Evolutionary conservation across 345 rosid species (phyloP), one percentile per base, ranked within the genome.

Genomic region (Bruguiera parviflora): DNA sequence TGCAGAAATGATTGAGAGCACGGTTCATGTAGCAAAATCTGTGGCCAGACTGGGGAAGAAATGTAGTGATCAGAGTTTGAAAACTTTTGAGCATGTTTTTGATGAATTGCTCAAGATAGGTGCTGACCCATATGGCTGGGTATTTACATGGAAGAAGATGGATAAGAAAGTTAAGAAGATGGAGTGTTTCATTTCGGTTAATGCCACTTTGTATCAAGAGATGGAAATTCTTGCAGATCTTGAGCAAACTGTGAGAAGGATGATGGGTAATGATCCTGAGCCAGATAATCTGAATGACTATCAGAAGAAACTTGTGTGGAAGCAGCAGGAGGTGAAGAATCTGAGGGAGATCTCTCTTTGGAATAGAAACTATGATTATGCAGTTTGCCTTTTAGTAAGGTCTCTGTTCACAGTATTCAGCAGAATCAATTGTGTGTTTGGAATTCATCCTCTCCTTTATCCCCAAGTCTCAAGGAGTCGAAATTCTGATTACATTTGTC

Each of bases 221-320:
- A 92, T 90, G 87, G 99, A 95, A 83, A 73, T 86, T 74, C 85
- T 95, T 35, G 75, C 85, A 3, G 97, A 92, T 72, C 83, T 85
- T 52, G 92, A 90, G 65, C 99, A 92, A 79, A 86, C 86, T 70
- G 73, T 84, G 25, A 92, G 75, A 80, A 84, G 99, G 73, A 84
- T 90, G 92, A 80, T 67, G 84, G 71, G 71, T 46, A 76, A 79
- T 71, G 91, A 86, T 46, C 77, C 82, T 18, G 89, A 83, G 35
- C 84, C 85, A 5, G 91, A 83, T 31, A 87, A 70, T 82, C 69
- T 88, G 43, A 73, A 80, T 60, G 92, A 92, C 63, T 87, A 73
- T 77, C 86, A 87, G 72, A 92, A 87, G 77, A 90, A 92, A 77
- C 87, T 88, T 21, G 75, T 74, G 8, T 88, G 94, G 98, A 95